Base-by-base conservation (phyloP, 1,284 basidiomycete species). In the Cutaneotrichosporon dermatis region DNA sequence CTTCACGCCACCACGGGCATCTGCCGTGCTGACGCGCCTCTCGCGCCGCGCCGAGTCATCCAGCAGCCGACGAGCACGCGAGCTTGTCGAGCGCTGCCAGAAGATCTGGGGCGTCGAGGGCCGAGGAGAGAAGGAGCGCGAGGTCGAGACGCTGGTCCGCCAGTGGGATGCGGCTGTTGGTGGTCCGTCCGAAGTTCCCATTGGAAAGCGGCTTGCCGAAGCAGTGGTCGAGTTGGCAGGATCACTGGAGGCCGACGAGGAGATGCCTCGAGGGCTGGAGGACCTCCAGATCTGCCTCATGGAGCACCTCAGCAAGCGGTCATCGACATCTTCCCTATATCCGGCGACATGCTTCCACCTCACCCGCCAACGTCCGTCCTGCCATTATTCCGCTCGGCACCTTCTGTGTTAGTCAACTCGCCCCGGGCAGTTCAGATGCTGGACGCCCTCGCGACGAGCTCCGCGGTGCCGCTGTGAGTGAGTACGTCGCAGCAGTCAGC, bases 41-140 rank as follows among this genome's bases (percentile, higher is more conserved):
- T 55, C 59, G 4, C 50, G 55, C 4, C 61, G 65, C n/a, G 62
- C 63, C 1, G 67, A 69, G 45, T 58, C 60, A 2, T 66, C 65
- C 0, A 62, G 64, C 34, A 60, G 51, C 8, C 49, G 64, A 6
- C 58, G 63, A n/a, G 70, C 70, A 1, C 35, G 65, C 4, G 71
- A 72, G 52, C 60, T 79, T n/a, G 57, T 77, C 4, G 71, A 73
- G n/a, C 59, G 64, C 12, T 77, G 76, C 51, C 62, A 71, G 33
- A 66, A 69, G 12, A 61, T 77, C 4, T 79, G 77, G 77, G 71
- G 69, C 2, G 68, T 76, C 12, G 62, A 67, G 16, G 64, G 64
- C 36, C 48, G 65, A 3, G 58, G 64, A 0, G 73, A 76, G 50
- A 67, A 69, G 54, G 69, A 76, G 53, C 62, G 66, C 25, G 71